Base-by-base conservation (phyloP, 768 basidiomycete species). In the Mycena floridula region DNA sequence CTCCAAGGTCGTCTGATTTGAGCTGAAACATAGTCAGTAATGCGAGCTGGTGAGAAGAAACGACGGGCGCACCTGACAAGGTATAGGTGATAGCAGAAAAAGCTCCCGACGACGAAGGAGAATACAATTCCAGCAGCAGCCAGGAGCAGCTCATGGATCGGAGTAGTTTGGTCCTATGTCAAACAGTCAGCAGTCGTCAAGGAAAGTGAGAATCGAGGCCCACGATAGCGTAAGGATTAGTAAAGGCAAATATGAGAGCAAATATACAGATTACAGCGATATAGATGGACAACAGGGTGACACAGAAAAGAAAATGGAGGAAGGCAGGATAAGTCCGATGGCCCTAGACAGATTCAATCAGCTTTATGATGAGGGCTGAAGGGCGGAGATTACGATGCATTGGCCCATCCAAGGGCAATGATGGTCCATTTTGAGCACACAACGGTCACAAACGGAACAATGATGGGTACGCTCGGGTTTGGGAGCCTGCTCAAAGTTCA, bases 351-450 rank as follows among this genome's bases (percentile, higher is more conserved):
- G 47, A 41, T 36, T 37, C 28, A 7, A 18, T 40, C 4, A 28
- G 28, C 26, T 27, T 20, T 28, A 13, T n/a, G 23, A 55, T 20
- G 2, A 21, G 23, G 5, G 24, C 21, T 20, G 27, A 22, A 4
- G 35, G 38, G 21, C 15, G n/a, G 16, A 23, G 65, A 83, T 59
- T 58, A 87, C 88, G 46, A 92, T 75, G 60, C 89, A 92, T 57
- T 72, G 65, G 27, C 81, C 89, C 20, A 91, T 64, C 89, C 89
- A 92, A 5, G 82, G 85, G 57, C 89, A 92, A 55, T 92, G 89
- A 54, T 91, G 89, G 59, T 92, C 88, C 85, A 89, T 83, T 65
- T 89, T 91, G 28, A 91, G 64, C 9, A 90, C 82, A 57, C 89
- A 91, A 27, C 86, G 74, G 27, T 79, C 77, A 58, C 89, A 92